Conservation (phyloP, 164 flowering plant genomes). For the Macadamia integrifolia region DNA sequence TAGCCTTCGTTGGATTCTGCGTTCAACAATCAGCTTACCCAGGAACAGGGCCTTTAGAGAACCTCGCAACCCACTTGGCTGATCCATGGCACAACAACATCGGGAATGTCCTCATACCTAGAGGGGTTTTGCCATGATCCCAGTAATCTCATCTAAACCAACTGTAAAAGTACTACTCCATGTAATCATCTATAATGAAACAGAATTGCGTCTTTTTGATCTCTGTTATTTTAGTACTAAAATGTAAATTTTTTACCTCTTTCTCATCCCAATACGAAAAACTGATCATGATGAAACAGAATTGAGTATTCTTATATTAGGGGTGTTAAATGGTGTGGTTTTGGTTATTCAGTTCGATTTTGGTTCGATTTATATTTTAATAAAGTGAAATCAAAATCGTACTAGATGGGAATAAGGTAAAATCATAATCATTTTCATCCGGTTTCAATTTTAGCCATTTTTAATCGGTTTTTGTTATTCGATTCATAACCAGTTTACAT, state of each 20-base stretch:
- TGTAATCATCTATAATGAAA: conserved; percentile 18
- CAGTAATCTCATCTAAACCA: background rate
- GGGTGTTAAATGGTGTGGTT: too few species aligned
- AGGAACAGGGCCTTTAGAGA: conserved; percentile 97
- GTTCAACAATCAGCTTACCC: conserved; percentile 96
- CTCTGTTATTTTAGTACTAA: too few species aligned
- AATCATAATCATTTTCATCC: too few species aligned
- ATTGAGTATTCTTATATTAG: too few species aligned
- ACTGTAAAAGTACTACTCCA: conserved; percentile 19
- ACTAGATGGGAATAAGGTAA: too few species aligned
- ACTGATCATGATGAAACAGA: background rate
- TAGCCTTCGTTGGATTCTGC: conserved; percentile 95
- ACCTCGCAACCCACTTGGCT: conserved; percentile 94
- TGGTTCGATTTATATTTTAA: too few species aligned
- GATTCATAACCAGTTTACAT: too few species aligned
- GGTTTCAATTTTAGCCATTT: too few species aligned
- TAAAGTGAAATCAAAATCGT: too few species aligned
- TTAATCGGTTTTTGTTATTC: too few species aligned
- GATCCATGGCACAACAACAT: conserved; percentile 99
- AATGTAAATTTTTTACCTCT: background rate
- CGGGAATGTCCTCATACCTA: conserved; percentile 76
- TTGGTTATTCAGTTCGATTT: too few species aligned
- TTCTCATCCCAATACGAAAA: conserved; percentile 9
- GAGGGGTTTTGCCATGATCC: conserved; percentile 32
- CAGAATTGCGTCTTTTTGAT: conserved; percentile 1